Evolutionary conservation across 2,329 filamentous ascomycete genomes (phyloP).

Genomic region (Microascus cirrosus): DNA sequence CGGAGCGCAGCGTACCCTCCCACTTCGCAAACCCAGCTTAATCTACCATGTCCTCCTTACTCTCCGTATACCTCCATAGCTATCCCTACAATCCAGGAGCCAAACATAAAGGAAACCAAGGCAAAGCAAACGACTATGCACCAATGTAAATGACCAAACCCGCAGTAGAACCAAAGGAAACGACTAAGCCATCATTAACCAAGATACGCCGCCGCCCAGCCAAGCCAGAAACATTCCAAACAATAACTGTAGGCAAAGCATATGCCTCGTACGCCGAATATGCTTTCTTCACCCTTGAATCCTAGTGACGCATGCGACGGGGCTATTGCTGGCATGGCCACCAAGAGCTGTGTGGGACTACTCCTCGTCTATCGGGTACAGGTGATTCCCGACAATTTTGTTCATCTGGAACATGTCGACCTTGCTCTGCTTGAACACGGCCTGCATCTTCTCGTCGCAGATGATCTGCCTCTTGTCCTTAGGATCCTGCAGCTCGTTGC

Average conservation of each 20-base stretch:
- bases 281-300: neutral
- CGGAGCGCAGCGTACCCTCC: neutral
- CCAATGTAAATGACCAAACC: neutral
- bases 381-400: conserved; percentile 81
- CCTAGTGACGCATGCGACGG: neutral
- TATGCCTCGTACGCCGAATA: neutral
- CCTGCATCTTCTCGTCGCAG: conserved; percentile 85
- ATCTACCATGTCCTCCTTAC: neutral
- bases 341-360: neutral
- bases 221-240: neutral
- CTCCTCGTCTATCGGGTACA: conserved; percentile 74
- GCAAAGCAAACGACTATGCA: neutral
- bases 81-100: neutral
- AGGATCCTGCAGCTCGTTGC: conserved; percentile 78
- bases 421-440: conserved; percentile 80
- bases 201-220: neutral
- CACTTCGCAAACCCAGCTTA: neutral
- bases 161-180: neutral
- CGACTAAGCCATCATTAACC: neutral
- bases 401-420: conserved; percentile 99
- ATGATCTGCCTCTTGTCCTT: conserved; percentile 83
- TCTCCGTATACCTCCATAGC: no score
- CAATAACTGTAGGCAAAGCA: neutral
- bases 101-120: neutral
- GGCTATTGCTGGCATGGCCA: no score